These are phyloP conservation scores for Aspergillus felis DNA, from an alignment of 2,329 filamentous ascomycete genomes.

Conservation along the genomic window DNA sequence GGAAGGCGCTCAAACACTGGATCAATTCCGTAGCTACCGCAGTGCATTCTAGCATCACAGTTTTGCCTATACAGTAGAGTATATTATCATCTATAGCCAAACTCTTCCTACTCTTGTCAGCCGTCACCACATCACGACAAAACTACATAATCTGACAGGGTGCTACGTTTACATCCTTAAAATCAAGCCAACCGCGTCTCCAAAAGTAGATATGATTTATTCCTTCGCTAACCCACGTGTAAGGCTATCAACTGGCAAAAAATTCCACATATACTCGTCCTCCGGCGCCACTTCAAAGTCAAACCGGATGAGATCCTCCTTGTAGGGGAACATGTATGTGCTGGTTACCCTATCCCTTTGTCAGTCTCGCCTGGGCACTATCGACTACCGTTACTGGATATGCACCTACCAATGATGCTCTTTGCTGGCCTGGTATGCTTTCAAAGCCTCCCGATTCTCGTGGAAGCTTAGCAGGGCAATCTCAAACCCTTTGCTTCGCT, in stretches of 20 bases:
- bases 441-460: constrained; percentile 42
- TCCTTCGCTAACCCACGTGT: neutral
- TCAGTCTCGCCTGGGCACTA: neutral
- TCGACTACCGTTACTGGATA: too few relatives aligned
- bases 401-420: constrained; percentile 48
- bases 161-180: too few relatives aligned
- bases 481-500: constrained; percentile 52
- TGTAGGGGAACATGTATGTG: constrained; percentile 50
- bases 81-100: too few relatives aligned
- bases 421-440: constrained; percentile 50
- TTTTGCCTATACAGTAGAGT: too few relatives aligned
- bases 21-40: too few relatives aligned
- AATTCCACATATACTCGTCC: constrained; percentile 30
- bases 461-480: constrained; percentile 53
- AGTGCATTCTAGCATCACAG: too few relatives aligned
- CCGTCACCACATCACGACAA: too few relatives aligned
- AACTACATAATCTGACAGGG: too few relatives aligned
- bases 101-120: too few relatives aligned
- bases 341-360: constrained; percentile 44
- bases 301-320: constrained; percentile 51
- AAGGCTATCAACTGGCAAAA: neutral
- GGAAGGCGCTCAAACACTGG: too few relatives aligned
- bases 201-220: neutral
- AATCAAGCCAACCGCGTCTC: too few relatives aligned
- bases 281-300: constrained; percentile 47